These are phyloP conservation scores for Periconia macrospinosa DNA, from an alignment of 2,329 filamentous ascomycete genomes.

Conservation along the genomic window DNA sequence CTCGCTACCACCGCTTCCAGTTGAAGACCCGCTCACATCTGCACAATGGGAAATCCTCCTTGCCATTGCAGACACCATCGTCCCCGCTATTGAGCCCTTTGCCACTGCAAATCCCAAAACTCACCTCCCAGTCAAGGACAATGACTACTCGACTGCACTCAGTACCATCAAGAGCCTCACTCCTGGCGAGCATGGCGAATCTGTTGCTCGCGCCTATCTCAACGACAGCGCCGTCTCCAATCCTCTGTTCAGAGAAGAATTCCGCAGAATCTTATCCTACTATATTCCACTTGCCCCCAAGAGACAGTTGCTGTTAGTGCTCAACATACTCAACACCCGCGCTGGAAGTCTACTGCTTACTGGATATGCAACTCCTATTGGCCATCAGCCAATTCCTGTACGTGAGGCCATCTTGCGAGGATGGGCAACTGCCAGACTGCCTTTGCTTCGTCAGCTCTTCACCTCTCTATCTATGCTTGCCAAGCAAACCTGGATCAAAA, in stretches of 20 bases:
- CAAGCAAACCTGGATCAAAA: constrained; percentile 59
- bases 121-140: constrained; percentile 53
- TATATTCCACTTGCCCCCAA: constrained; percentile 53
- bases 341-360: constrained; percentile 67
- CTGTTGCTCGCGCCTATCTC: constrained; percentile 57
- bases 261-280: constrained; percentile 52
- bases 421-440: constrained; percentile 64
- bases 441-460: constrained; percentile 57
- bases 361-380: constrained; percentile 65
- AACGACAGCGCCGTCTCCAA: constrained; percentile 55
- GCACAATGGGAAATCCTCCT: constrained; percentile 62
- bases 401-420: constrained; percentile 64
- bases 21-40: constrained; percentile 53
- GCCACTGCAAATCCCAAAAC: constrained; percentile 37
- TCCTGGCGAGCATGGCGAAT: constrained; percentile 36
- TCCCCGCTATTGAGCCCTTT: constrained; percentile 60
- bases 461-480: constrained; percentile 59
- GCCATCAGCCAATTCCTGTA: constrained; percentile 61
- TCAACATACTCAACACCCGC: constrained; percentile 60
- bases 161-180: constrained; percentile 28
- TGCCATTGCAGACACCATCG: constrained; percentile 59
- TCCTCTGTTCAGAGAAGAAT: constrained; percentile 55
- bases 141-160: constrained; percentile 54
- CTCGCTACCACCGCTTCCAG: constrained; percentile 52
- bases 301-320: constrained; percentile 47